Evolutionary conservation across 148 eudicot species (phyloP), one percentile per base, ranked within the genome.

Genomic region (Gaultheria prostrata): DNA sequence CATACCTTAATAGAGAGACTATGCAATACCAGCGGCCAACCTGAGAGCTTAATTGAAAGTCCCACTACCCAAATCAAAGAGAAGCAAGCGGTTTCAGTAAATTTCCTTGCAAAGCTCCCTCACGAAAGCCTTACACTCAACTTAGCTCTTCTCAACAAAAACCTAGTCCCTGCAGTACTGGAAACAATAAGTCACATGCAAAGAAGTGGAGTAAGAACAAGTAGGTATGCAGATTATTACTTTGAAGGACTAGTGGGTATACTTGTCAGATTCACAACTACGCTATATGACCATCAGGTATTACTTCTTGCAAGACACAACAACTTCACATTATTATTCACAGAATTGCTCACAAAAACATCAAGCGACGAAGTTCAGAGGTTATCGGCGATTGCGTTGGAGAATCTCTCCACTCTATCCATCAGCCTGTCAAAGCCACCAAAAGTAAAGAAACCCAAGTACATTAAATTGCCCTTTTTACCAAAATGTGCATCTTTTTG

Each of bases 231-330:
- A 78, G 48, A 78, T 77, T 54, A 81, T 80, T 95, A 90, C 86
- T 87, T 92, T 50, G 97, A 93, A 83, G 98, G 98, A 71, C 87
- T 95, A 51, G 97, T 92, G 30, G 98, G 98, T 9, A 87, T 91
- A 82, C 90, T 95, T 74, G 97, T 92, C 84, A 92, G 97, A 85
- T 91, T 93, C 82, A 95, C 98, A 57, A 85, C 91, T 71, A 95
- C 97, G 18, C 67, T 95, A 67, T 92, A 92, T 61, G 95, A 95
- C 57, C 84, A 89, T 73, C 92, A 92, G 45, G 85, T 95, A 61
- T 65, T 93, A 78, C 79, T 76, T 72, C 79, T 89, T 39, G 95
- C 88, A 76, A 90, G 86, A 65, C 85, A 77, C 82, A 80, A 87
- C 82, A 86, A 90, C 78, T 89, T 95, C 85, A 89, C 93, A 26